Evolutionary conservation across 805 yeast species (phyloP).

Genomic region (Hagleromyces aurorensis): DNA sequence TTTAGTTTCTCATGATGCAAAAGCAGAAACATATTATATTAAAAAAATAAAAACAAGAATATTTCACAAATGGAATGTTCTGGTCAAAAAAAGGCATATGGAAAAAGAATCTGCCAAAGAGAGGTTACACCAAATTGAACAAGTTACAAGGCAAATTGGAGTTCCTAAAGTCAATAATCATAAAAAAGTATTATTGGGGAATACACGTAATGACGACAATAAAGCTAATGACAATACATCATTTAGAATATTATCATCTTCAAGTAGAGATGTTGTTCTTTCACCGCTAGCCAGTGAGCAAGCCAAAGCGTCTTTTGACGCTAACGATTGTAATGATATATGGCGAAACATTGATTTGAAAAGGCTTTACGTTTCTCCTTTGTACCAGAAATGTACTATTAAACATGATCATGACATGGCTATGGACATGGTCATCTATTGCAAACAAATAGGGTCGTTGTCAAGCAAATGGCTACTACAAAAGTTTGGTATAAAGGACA

Average conservation of each 20-base stretch:
- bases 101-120: slow-evolving; percentile 33
- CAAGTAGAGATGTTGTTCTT: slow-evolving; percentile 12
- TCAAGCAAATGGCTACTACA: slow-evolving; percentile 29
- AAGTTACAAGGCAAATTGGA: slow-evolving; percentile 32
- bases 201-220: slow-evolving; percentile 10
- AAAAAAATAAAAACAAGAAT: slow-evolving; percentile 26
- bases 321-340: slow-evolving; percentile 32
- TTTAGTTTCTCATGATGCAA: slow-evolving; percentile 34
- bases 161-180: slow-evolving; percentile 23
- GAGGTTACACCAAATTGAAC: slow-evolving; percentile 37
- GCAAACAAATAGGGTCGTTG: slow-evolving; percentile 23
- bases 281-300: slow-evolving; percentile 24
- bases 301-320: slow-evolving; percentile 28
- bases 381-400: slow-evolving; percentile 4
- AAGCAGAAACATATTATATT: slow-evolving; percentile 38
- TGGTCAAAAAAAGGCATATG: slow-evolving; percentile 23
- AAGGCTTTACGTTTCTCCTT: slow-evolving; percentile 27
- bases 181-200: slow-evolving; percentile 14
- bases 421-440: slow-evolving; percentile 19
- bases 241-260: slow-evolving; percentile 17
- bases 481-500: slow-evolving; percentile 25
- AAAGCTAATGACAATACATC: slow-evolving; percentile 12
- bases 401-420: slow-evolving; percentile 1
- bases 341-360: slow-evolving; percentile 44
- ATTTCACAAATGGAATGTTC: slow-evolving; percentile 29